Conservation (phyloP, 352 stramenopile genomes). For the Phytophthora podocarpi region DNA sequence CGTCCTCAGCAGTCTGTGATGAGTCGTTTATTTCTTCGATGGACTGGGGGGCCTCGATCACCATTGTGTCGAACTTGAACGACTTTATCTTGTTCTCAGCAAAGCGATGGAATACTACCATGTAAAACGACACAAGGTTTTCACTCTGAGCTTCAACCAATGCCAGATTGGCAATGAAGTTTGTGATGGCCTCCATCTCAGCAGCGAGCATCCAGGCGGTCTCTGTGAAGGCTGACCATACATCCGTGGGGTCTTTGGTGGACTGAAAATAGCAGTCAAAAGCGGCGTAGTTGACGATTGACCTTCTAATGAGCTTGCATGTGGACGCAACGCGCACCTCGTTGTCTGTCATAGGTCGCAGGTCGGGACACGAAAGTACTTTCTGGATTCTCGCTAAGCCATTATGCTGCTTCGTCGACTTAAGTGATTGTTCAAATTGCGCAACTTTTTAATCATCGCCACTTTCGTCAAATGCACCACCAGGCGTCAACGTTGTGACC, state of each 20-base stretch:
- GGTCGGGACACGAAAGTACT: too few relatives aligned
- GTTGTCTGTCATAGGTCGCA: not conserved
- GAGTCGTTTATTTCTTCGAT: not conserved
- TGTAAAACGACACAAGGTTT: not conserved
- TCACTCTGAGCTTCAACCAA: slow-evolving; percentile 1
- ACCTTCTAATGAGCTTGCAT: not conserved
- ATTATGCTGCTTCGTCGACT: too few relatives aligned
- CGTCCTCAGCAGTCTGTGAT: not conserved
- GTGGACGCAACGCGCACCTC: not conserved
- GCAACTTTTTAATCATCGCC: too few relatives aligned
- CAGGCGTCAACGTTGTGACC: not conserved
- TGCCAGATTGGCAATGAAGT: not conserved
- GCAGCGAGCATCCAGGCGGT: not conserved
- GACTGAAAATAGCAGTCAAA: not conserved
- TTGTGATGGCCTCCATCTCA: slow-evolving; percentile 3
- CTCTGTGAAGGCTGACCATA: not conserved
- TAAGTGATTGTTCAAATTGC: too few relatives aligned
- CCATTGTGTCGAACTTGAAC: not conserved
- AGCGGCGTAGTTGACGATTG: not conserved
- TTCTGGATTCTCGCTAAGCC: too few relatives aligned
- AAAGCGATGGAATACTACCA: slow-evolving; percentile 1
- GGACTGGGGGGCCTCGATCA: not conserved
- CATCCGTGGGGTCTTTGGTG: not conserved
- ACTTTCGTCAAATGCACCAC: not conserved
- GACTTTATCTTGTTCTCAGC: slow-evolving; percentile 3